phyloP scores from a whole-genome alignment of 805 yeast species.

The Starmerella geochares region DNA sequence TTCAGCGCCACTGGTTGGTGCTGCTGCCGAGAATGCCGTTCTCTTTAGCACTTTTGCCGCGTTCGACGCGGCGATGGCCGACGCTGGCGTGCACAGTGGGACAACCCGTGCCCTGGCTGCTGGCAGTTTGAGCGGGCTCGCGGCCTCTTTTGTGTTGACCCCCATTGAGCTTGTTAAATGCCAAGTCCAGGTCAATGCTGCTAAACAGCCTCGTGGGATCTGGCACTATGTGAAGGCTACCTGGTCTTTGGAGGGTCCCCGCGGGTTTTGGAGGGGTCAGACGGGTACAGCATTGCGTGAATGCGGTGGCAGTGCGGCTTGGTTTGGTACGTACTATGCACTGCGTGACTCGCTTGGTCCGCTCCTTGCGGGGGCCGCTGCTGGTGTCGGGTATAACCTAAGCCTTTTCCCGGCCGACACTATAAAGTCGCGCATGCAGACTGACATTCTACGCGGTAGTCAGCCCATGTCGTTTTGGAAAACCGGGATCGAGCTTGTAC shows the following conservation, averaged over 20 bases:
- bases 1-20: constrained; percentile 74
- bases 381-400: constrained; percentile 73
- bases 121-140: constrained; percentile 76
- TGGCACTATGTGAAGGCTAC: constrained; percentile 5
- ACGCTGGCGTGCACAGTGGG: constrained; percentile 18
- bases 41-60: constrained; percentile 43
- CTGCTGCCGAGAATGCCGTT: constrained; percentile 79
- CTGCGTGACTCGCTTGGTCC: constrained; percentile 32
- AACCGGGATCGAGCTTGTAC: constrained; percentile 37
- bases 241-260: constrained; percentile 40
- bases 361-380: constrained; percentile 69
- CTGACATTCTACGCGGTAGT: constrained; percentile 37
- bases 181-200: constrained; percentile 55
- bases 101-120: constrained; percentile 43
- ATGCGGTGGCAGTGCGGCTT: constrained; percentile 79
- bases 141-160: constrained; percentile 72
- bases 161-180: constrained; percentile 91
- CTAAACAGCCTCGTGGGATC: constrained; percentile 23
- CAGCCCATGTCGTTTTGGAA: constrained; percentile 30
- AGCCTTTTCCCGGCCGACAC: constrained; percentile 86
- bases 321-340: constrained; percentile 85
- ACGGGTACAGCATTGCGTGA: constrained; percentile 72
- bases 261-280: constrained; percentile 83
- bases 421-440: constrained; percentile 76
- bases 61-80: constrained; percentile 18